phyloP scores from a whole-genome alignment of 2,329 filamentous ascomycete species.

The Pseudogymnoascus sp. region DNA sequence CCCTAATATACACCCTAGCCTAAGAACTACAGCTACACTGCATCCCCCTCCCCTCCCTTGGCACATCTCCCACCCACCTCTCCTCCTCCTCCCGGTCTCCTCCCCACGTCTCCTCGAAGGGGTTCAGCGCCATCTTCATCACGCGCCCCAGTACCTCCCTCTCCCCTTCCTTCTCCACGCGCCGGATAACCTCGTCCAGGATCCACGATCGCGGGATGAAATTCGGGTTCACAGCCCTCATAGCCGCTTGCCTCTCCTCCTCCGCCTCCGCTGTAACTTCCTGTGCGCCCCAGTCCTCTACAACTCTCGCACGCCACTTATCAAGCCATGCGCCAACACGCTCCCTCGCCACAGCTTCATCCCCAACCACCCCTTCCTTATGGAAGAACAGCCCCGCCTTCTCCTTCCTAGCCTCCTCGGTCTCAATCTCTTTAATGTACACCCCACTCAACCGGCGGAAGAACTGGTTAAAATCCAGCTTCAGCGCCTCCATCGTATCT shows the following conservation, averaged over 20 bases:
- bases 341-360: conserved; percentile 56
- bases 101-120: conserved; percentile 75
- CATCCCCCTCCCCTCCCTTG: conserved; percentile 67
- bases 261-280: conserved; percentile 37
- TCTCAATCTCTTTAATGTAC: conserved; percentile 54
- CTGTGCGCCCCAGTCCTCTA: conserved; percentile 67
- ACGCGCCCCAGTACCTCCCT: conserved; percentile 68
- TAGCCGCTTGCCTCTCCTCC: conserved; percentile 56
- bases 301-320: conserved; percentile 64
- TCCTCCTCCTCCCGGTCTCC: conserved; percentile 67
- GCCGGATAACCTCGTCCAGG: conserved; percentile 82
- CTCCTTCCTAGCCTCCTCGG: conserved; percentile 55
- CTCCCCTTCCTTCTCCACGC: conserved; percentile 79
- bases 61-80: conserved; percentile 80
- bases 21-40: conserved; percentile 95
- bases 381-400: conserved; percentile 73
- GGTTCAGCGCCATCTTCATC: conserved; percentile 76
- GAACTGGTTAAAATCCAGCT: conserved; percentile 91
- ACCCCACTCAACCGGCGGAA: conserved; percentile 72
- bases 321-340: conserved; percentile 72
- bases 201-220: conserved; percentile 90
- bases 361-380: conserved; percentile 57
- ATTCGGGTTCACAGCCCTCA: conserved; percentile 87
- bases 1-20: not conserved
- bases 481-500: conserved; percentile 71